Evolutionary conservation across 2,329 filamentous ascomycete genomes (phyloP), one percentile per base, ranked within the genome.

Genomic region (Daldinia sp.): DNA sequence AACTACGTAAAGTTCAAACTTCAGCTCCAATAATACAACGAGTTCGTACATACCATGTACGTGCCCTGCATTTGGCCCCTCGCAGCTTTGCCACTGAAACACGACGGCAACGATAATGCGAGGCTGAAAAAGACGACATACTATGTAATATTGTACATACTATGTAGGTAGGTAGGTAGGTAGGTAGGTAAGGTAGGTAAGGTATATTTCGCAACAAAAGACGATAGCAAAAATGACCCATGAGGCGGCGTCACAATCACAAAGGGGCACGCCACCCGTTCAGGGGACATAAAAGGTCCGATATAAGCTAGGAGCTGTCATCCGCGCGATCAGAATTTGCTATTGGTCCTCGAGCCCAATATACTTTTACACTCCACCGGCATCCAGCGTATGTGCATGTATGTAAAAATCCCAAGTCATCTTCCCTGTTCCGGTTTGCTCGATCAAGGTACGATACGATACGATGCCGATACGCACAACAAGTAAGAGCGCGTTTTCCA

Each of bases 281-380:
- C 25, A 29, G 52, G 30, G 25, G 19, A 11, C 27, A n/a, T 17
- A 21, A 64, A 58, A 58, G 49, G 58, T 30, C 56, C 64, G 64
- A 66, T 66, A 49, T 25, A 50, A 53, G 50, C 64, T 55, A 64
- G 21, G 13, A 58, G 17, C 57, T 56, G 57, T 60, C 57, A 61
- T 35, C 21, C 7, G 29, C 6, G 45, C 49, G 64, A 66, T 66
- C 64, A 32, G 17, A 49, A 35, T 53, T 58, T 21, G n/a, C 57
- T 17, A 63, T 64, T 66, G 39, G 39, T 13, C 59, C 57, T 6
- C 43, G 17, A 10, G 11, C 10, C 10, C 23, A 54, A 32, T 41
- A 58, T 51, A 53, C 30, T n/a, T 25, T 34, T 13, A 3, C 27
- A 11, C 49, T 35, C 47, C 56, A 32, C 56, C 19, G 17, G 19